A percentile compares a stretch with the other conserved stretches of the same genome.
Conservation (phyloP, 2,329 filamentous ascomycete species). For the Trichocomaceae sp. region DNA sequence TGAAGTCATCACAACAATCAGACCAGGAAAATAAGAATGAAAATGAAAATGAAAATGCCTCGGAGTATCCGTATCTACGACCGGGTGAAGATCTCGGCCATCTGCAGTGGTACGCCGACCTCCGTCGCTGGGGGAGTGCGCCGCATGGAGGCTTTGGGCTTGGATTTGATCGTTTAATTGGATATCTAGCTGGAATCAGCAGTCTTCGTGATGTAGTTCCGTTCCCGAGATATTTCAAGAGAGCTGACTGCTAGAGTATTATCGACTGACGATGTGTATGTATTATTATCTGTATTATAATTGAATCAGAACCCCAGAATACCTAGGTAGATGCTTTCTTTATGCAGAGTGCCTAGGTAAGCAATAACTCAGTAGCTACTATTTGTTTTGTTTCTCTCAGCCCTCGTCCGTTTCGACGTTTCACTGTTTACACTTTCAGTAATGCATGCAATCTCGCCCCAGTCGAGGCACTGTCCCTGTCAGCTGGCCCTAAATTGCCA, state of each 20-base stretch:
- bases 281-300: not conserved
- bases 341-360: not conserved
- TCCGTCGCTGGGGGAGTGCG: constrained; percentile 83
- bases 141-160: constrained; percentile 88
- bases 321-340: not conserved
- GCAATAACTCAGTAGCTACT: not conserved
- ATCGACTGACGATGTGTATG: not conserved
- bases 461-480: too few species aligned
- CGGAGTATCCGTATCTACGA: constrained; percentile 30
- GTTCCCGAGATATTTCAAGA: constrained; percentile 66
- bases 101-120: constrained; percentile 80
- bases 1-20: constrained; percentile 9
- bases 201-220: constrained; percentile 80
- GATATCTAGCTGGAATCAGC: constrained; percentile 72
- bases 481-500: too few species aligned
- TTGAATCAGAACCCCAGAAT: not conserved
- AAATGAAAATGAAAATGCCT: not conserved
- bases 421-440: not conserved
- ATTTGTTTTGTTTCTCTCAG: too few species aligned
- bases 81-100: constrained; percentile 40
- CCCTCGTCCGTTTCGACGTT: not conserved
- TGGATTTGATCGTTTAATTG: constrained; percentile 79
- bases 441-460: not conserved
- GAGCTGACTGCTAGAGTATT: constrained; percentile 42
- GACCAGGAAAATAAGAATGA: constrained; percentile 1